Conservation (phyloP, 257 asterid genomes). For the Cinchona pubescens region DNA sequence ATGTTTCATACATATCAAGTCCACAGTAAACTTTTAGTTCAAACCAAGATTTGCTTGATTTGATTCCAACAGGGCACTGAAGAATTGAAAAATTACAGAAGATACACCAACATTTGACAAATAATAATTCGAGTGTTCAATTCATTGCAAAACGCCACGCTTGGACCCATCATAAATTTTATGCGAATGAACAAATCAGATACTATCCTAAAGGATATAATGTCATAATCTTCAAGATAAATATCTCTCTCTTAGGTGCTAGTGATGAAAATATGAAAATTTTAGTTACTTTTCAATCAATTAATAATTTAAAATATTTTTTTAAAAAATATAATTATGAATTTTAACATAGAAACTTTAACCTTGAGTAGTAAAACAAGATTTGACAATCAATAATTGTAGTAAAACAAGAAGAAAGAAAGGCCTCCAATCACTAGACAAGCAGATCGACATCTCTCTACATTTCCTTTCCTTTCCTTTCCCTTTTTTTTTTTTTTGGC, state of each 20-base stretch:
- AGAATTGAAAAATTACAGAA: neutral
- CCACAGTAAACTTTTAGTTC: neutral
- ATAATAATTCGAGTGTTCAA: no score
- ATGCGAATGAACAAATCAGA: neutral
- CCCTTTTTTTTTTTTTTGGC: neutral
- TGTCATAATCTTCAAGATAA: neutral
- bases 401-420: neutral
- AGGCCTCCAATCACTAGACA: neutral
- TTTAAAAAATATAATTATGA: no score
- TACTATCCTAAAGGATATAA: neutral
- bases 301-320: no score
- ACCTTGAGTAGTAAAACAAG: no score
- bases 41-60: neutral
- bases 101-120: neutral
- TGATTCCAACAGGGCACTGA: neutral
- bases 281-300: no score
- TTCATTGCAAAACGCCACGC: neutral
- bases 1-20: neutral
- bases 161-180: neutral
- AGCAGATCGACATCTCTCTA: neutral
- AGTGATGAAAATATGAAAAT: no score
- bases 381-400: no score
- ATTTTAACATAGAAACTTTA: no score
- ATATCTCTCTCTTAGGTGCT: no score
- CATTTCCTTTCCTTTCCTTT: neutral